Base-by-base conservation (phyloP, 2,329 filamentous ascomycete genomes). In the Colletotrichum destructivum region DNA sequence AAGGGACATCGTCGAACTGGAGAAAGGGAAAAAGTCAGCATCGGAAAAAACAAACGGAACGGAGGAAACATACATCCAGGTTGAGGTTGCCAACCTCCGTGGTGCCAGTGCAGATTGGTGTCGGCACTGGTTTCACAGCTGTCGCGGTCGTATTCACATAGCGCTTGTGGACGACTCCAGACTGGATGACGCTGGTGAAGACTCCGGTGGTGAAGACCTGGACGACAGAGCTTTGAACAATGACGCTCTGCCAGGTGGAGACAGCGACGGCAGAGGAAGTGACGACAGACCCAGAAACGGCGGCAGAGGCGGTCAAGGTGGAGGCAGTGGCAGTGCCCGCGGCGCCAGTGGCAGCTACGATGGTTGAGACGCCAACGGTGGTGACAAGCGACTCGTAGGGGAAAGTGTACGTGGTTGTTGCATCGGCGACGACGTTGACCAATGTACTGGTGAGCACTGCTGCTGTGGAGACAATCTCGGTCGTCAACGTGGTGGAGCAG, bases 401-500 rank as follows among this genome's bases (percentile, higher is more conserved):
- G 56, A 74, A 74, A 1, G 81, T 83, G 71, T 83, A 83, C 1
- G 83, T 84, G 6, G 82, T 84, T 2, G 82, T 84, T 42, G 78
- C 75, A 54, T 81, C 81, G 2, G 77, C 75, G 35, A 84, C 81
- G 57, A 83, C 63, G 42, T 84, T 84, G 66, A 79, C 78, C 80
- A 82, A 83, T 23, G 81, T 84, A 60, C 78, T 80, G 9, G 82
- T 84, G 23, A 79, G 75, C 3, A 82, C 70, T 9, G 74, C 70
- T 9, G 74, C 74, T 2, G 75, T 55, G 59, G 42, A 47, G 2
- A 21, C 52, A 44, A 9, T 15, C 15, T 40, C 52, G 7, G 62
- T 38, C 2, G n/a, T 11, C 21, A 62, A 13, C 9, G 63, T 67
- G 2, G 49, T 68, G 4, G 68, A 49, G 44, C 68, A 71, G 26